A percentile compares a stretch with the other conserved stretches of the same genome.
phyloP scores from a whole-genome alignment of 108 stramenopile species.

The Conticribra weissflogii region DNA sequence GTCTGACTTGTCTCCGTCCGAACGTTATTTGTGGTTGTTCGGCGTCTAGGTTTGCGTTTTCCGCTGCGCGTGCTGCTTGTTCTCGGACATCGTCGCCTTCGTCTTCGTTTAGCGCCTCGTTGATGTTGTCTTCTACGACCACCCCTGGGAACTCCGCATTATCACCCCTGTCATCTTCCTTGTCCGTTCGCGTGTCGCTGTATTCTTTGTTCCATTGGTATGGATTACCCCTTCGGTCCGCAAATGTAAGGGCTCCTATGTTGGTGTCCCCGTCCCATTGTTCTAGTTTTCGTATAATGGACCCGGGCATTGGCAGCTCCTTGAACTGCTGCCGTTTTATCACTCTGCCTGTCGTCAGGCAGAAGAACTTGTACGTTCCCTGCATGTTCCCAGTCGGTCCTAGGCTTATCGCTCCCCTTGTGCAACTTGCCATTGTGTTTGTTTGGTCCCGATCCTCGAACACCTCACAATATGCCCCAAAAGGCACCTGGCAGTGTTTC shows the following conservation, averaged over 20 bases:
- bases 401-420: neutral
- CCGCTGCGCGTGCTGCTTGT: slow-evolving; percentile 4
- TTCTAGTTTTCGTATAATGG: slow-evolving; percentile 11
- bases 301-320: neutral
- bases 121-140: neutral
- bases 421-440: neutral
- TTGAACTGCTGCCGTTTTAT: slow-evolving; percentile 17
- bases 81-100: slow-evolving; percentile 10
- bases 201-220: slow-evolving; percentile 3
- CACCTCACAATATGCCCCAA: slow-evolving; percentile 10
- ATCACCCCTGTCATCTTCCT: neutral
- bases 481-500: no score
- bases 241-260: neutral
- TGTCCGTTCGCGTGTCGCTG: neutral
- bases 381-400: slow-evolving; percentile 16
- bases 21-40: no score
- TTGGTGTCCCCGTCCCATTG: slow-evolving; percentile 25
- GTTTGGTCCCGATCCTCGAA: slow-evolving; percentile 1
- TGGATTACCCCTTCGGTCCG: slow-evolving; percentile 13
- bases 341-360: slow-evolving; percentile 26
- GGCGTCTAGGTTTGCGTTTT: no score
- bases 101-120: slow-evolving; percentile 30
- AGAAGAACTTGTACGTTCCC: slow-evolving; percentile 41
- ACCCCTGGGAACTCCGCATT: slow-evolving; percentile 11
- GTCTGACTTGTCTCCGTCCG: no score